Conservation (phyloP, 1,284 basidiomycete species). For the Trichosporon sp. region DNA sequence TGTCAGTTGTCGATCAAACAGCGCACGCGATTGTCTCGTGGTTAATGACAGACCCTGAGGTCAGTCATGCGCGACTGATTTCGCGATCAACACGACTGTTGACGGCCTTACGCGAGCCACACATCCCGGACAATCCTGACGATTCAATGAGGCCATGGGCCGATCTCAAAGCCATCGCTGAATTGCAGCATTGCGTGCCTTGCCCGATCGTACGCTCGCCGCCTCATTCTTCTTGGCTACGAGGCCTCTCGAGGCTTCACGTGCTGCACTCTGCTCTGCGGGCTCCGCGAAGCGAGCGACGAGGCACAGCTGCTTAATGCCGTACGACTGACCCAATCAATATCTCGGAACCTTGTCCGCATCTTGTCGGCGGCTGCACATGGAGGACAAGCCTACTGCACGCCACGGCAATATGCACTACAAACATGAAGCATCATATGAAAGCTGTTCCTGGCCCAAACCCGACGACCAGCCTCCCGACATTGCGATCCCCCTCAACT, state of each 20-base stretch:
- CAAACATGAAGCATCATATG: background rate
- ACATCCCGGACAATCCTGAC: background rate
- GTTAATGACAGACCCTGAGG: background rate
- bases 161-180: background rate
- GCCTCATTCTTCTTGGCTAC: background rate
- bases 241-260: background rate
- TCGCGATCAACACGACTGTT: background rate
- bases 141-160: background rate
- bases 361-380: background rate
- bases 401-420: background rate
- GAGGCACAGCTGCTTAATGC: too few relatives aligned
- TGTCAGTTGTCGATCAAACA: background rate
- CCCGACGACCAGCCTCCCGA: constrained; percentile 5
- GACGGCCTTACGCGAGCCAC: background rate
- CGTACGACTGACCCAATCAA: background rate
- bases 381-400: background rate
- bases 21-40: background rate
- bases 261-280: background rate
- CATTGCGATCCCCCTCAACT: background rate
- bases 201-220: background rate
- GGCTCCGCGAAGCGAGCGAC: background rate
- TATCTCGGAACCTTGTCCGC: background rate
- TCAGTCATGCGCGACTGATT: background rate
- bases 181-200: background rate
- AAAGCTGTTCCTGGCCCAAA: background rate